phyloP scores from a whole-genome alignment of 805 yeast genomes.

The Candida rishiriensis region DNA sequence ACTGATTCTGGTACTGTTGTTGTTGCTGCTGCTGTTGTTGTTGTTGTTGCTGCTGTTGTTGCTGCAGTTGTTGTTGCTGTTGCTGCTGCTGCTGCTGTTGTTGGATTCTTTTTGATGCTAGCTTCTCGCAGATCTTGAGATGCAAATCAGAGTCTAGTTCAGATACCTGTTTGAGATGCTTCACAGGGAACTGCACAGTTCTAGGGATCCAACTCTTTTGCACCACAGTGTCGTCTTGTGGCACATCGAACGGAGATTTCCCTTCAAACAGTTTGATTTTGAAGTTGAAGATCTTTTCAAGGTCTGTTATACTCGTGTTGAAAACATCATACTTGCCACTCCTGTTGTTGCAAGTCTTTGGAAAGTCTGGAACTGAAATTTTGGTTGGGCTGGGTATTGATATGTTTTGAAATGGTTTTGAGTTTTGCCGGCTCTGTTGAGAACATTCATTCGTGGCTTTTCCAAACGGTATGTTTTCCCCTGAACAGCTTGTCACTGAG shows the following conservation, averaged over 20 bases:
- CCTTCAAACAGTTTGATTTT: conserved; percentile 14
- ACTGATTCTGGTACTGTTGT: too few relatives aligned
- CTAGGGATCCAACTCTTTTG: neutral
- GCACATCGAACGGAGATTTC: neutral
- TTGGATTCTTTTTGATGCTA: neutral
- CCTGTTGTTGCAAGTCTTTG: neutral
- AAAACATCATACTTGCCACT: conserved; percentile 9
- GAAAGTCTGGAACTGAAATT: neutral
- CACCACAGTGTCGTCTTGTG: too few relatives aligned
- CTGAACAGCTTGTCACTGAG: too few relatives aligned
- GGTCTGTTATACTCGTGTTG: conserved; percentile 18
- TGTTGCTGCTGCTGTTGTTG: too few relatives aligned
- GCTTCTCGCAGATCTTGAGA: neutral
- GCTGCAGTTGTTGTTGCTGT: conserved; percentile 1
- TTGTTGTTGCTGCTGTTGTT: neutral
- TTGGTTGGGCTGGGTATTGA: neutral
- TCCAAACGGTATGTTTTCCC: too few relatives aligned
- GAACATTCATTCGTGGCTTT: too few relatives aligned
- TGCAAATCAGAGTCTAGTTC: conserved; percentile 6
- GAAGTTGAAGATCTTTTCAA: conserved; percentile 21
- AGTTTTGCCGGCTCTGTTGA: too few relatives aligned
- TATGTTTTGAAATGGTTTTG: too few relatives aligned
- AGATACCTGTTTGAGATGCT: neutral
- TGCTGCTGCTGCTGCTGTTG: neutral
- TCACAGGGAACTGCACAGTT: neutral